Base-by-base conservation (phyloP, 768 basidiomycete genomes). In the Rossbeevera mucosa region DNA sequence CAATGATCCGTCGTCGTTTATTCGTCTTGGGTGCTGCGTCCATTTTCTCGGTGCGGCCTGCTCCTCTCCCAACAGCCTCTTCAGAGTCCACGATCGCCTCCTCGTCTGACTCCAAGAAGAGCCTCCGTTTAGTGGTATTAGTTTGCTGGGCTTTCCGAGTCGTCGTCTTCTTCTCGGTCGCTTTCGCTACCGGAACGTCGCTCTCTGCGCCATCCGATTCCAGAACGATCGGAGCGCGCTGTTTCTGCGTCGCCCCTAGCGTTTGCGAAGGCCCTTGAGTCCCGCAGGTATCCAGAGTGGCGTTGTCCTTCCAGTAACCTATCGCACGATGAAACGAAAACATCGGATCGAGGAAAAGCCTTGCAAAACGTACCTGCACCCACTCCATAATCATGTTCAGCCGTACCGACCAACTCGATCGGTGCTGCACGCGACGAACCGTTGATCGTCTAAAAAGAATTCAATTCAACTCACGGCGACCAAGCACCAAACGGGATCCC, bases 291-390 rank as follows among this genome's bases (percentile, higher is more conserved):
- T 60, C 58, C 31, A 45, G 31, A 16, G 67, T 60, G 30, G 59
- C 56, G 25, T 57, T 66, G 33, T 66, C 71, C 59, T 80, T 82
- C 83, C 83, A 83, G 60, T 83, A 83, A 22, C 72, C 85, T 86
- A 58, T 5, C 24, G 42, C 24, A 16, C 30, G 12, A 20, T 21
- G 45, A 51, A 40, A 50, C 46, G 44, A 21, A 44, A 42, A 41
- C 33, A 26, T n/a, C 13, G n/a, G 31, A 50, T 29, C 12, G 40
- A 47, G 16, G 3, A 25, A 58, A 47, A 51, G n/a, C 4, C 4
- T 22, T 6, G 4, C 21, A 1, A 45, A 12, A 49, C 65, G 51
- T 55, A 84, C 83, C 68, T 40, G 75, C 61, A 4, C 79, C 82
- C 56, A 81, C 70, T 0, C 79, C 82, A 52, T 77, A 76, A 54